phyloP scores from a whole-genome alignment of 192 early-diverging fungal species.

The Mortierella antarctica region DNA sequence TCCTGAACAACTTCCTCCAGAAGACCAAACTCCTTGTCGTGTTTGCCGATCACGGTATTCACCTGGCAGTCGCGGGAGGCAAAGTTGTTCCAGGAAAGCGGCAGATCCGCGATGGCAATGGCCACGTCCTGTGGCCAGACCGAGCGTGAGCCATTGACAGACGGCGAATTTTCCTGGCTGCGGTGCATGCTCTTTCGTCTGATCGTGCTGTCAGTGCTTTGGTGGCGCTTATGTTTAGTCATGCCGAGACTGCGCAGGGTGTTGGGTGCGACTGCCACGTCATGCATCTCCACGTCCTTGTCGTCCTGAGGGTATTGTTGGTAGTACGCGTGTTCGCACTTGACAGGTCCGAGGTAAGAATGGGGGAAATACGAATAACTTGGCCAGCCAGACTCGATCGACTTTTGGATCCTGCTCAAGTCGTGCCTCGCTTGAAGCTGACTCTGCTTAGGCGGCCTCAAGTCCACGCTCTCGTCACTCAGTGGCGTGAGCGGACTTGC shows the following conservation, averaged over 20 bases:
- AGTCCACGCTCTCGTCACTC: too few species aligned
- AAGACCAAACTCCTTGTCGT: constrained; percentile 25
- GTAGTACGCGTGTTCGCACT: background rate
- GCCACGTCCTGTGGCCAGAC: constrained; percentile 6
- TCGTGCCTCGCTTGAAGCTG: constrained; percentile 29
- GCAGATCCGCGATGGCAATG: constrained; percentile 10
- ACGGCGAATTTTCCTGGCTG: too few species aligned
- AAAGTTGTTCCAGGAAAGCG: constrained; percentile 46
- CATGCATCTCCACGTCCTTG: constrained; percentile 4
- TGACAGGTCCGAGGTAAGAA: background rate
- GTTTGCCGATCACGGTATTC: constrained; percentile 41
- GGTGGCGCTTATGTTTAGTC: too few species aligned
- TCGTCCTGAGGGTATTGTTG: background rate
- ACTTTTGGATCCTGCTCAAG: constrained; percentile 33
- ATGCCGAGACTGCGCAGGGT: too few species aligned
- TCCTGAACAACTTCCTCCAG: constrained; percentile 44
- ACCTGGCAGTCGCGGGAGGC: constrained; percentile 37
- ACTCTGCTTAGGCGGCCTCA: background rate
- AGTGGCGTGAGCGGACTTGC: too few species aligned
- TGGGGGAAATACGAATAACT: constrained; percentile 20
- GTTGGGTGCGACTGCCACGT: constrained; percentile 1
- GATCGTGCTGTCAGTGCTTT: too few species aligned
- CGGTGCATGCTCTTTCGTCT: too few species aligned
- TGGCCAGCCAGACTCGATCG: constrained; percentile 34
- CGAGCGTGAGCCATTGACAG: too few species aligned